These are phyloP conservation scores for Pseudophaeomoniella oleicola DNA, from an alignment of 2,329 filamentous ascomycete species.

Conservation along the genomic window DNA sequence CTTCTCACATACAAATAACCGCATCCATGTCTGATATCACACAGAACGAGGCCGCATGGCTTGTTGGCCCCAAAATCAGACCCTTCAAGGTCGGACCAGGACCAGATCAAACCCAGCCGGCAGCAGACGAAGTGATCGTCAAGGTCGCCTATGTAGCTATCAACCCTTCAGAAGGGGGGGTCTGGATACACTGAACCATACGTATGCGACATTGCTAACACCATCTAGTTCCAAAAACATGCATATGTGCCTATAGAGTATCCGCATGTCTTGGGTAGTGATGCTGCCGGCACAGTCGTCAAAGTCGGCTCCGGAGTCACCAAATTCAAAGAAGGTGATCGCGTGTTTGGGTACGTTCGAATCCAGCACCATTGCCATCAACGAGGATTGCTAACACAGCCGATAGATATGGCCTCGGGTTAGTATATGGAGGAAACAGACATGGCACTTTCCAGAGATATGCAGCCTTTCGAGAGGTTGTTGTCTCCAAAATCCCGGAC, in stretches of 20 bases:
- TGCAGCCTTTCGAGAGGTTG: conserved; percentile 10
- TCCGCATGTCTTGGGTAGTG: conserved; percentile 12
- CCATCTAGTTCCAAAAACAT: background rate
- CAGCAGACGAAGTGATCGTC: conserved; percentile 9
- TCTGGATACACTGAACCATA: too few relatives aligned
- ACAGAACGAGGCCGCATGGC: conserved; percentile 8
- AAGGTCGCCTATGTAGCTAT: conserved; percentile 8
- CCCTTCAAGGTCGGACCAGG: conserved; percentile 5
- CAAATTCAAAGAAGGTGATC: conserved; percentile 11
- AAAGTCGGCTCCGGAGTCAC: conserved; percentile 5
- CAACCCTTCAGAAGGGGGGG: conserved; percentile 7
- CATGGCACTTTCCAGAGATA: conserved; percentile 18
- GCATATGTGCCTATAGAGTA: conserved; percentile 2
- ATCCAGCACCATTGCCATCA: conserved; percentile 1
- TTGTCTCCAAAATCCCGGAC: conserved; percentile 14
- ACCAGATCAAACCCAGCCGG: conserved; percentile 5
- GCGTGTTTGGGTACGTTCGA: conserved; percentile 12
- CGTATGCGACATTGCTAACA: too few relatives aligned
- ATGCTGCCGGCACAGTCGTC: conserved; percentile 14
- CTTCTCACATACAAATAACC: too few relatives aligned
- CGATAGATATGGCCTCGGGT: conserved; percentile 5
- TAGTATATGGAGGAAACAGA: background rate
- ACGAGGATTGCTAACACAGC: conserved; percentile 9
- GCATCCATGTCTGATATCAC: background rate
- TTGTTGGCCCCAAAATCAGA: conserved; percentile 3